A percentile compares a stretch with the other conserved stretches of the same genome.
Conservation (phyloP, 73 alveolate genomes). For the Tetrahymena elliotti region DNA sequence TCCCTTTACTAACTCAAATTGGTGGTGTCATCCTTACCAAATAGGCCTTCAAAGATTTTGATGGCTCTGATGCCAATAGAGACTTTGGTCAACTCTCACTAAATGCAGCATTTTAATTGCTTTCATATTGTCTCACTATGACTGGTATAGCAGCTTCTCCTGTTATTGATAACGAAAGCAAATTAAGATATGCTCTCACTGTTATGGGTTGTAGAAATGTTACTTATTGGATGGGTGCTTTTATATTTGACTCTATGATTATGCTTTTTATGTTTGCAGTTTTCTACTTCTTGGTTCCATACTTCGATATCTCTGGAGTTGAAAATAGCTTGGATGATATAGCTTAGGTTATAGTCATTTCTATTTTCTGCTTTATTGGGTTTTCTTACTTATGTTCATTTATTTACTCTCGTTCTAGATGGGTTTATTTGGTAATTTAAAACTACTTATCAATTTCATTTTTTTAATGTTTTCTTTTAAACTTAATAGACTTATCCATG, state of each 20-base stretch:
- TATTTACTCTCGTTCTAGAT: not conserved
- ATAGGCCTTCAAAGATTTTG: not conserved
- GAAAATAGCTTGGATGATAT: not conserved
- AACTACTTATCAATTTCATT: no score
- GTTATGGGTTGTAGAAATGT: conserved; percentile 38
- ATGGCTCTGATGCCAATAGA: not conserved
- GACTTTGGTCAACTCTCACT: not conserved
- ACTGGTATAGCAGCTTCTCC: conserved; percentile 3
- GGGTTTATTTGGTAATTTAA: not conserved
- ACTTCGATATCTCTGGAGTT: not conserved
- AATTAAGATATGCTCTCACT: conserved; percentile 30
- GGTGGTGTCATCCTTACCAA: not conserved
- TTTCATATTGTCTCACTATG: not conserved
- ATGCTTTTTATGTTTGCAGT: not conserved
- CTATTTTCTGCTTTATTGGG: not conserved
- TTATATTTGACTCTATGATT: conserved; percentile 7
- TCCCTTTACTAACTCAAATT: not conserved
- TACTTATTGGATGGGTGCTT: conserved; percentile 37
- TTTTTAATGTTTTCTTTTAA: no score
- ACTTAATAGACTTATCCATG: not conserved
- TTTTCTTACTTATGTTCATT: not conserved
- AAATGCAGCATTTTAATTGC: not conserved
- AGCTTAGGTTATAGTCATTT: not conserved
- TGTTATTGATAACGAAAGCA: conserved; percentile 20
- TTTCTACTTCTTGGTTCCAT: not conserved